phyloP scores from a whole-genome alignment of 148 eudicot genomes.

The Rhododendron ferrugineum region DNA sequence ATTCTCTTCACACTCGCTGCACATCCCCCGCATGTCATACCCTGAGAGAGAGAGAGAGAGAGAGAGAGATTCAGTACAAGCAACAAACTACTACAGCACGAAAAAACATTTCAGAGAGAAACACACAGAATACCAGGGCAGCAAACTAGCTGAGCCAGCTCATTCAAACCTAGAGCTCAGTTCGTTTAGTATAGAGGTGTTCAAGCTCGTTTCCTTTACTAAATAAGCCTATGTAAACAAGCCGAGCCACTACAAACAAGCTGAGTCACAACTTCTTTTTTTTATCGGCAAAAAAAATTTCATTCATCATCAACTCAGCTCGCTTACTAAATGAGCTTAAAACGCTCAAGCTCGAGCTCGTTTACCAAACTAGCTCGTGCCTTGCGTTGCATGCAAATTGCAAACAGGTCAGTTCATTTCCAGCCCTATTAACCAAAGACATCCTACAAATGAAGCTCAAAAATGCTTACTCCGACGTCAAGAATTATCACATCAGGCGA shows the following conservation, averaged over 20 bases:
- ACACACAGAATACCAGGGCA: neutral
- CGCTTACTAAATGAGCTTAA: neutral
- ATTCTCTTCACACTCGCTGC: conserved; percentile 93
- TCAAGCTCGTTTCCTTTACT: neutral
- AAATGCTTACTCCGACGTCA: conserved; percentile 62
- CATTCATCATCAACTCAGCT: neutral
- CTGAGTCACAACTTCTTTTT: neutral
- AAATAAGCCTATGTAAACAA: neutral
- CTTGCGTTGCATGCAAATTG: neutral
- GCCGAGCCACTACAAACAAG: neutral
- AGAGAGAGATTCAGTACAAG: neutral
- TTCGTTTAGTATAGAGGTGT: neutral
- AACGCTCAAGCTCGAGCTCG: neutral
- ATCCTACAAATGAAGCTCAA: neutral
- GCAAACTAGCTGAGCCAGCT: neutral
- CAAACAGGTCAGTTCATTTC: neutral
- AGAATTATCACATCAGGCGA: conserved; percentile 79
- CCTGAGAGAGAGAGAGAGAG: conserved; percentile 31
- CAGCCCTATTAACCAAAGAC: neutral
- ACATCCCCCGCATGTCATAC: conserved; percentile 97
- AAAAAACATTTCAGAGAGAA: neutral
- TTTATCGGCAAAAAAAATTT: too few relatives aligned
- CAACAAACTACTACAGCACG: neutral
- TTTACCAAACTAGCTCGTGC: neutral
- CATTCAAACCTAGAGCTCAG: neutral